Evolutionary conservation across 2,329 filamentous ascomycete species (phyloP).

Genomic region (Penicillium sp.): DNA sequence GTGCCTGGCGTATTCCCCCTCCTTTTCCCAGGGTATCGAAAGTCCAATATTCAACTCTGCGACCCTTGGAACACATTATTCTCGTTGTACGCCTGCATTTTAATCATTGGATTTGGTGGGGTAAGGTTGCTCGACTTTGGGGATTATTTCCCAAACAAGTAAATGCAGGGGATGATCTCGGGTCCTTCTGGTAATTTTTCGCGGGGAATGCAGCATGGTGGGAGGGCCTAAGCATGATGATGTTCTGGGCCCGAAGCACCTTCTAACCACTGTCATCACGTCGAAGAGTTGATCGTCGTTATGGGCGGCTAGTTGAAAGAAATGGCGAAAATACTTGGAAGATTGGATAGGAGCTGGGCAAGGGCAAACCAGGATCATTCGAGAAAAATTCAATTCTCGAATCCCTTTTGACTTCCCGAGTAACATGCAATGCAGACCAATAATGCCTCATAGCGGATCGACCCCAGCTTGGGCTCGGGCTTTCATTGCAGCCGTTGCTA

Average conservation of each 20-base stretch:
- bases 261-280: neutral
- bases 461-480: neutral
- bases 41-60: neutral
- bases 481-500: neutral
- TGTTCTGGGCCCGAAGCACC: neutral
- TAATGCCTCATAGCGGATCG: neutral
- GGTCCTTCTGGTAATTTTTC: neutral
- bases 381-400: neutral
- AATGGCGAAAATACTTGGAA: neutral
- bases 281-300: conserved; percentile 4
- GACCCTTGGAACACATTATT: neutral
- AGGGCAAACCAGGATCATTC: neutral
- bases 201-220: conserved; percentile 6
- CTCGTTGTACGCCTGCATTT: neutral
- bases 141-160: conserved; percentile 1
- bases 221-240: conserved; percentile 2
- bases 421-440: neutral
- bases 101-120: neutral
- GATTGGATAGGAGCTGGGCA: neutral
- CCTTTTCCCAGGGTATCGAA: neutral
- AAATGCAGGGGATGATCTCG: neutral
- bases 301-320: conserved; percentile 1
- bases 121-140: conserved; percentile 2
- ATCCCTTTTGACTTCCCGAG: neutral
- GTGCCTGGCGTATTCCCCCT: neutral